Percentiles rank a stretch among this genome's conserved stretches.
Evolutionary conservation across 768 basidiomycete genomes (phyloP).

Genomic region (Phylloporus sp.): DNA sequence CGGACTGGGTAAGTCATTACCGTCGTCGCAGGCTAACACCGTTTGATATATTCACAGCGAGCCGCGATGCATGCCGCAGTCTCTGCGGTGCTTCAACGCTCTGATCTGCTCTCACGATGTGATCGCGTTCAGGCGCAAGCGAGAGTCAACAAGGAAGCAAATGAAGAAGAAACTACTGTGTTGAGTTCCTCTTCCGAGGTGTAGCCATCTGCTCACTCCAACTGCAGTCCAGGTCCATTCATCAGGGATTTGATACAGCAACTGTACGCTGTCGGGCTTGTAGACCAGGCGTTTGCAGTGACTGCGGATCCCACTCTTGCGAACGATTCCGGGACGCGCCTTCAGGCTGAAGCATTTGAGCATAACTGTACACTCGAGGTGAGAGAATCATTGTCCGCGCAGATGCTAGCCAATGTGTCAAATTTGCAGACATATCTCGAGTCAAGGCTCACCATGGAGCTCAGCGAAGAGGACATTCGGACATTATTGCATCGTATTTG

Average conservation of each 20-base stretch:
- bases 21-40: not conserved
- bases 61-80: constrained; percentile 49
- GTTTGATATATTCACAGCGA: constrained; percentile 27
- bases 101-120: constrained; percentile 54
- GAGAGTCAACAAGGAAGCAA: constrained; percentile 13
- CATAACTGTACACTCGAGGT: constrained; percentile 58
- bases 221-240: constrained; percentile 22
- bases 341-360: constrained; percentile 60
- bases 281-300: constrained; percentile 50
- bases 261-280: constrained; percentile 47
- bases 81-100: constrained; percentile 43
- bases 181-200: constrained; percentile 4
- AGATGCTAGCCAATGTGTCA: constrained; percentile 4
- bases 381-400: constrained; percentile 4
- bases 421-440: constrained; percentile 43
- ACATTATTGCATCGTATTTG: constrained; percentile 40
- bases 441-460: constrained; percentile 53
- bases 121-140: constrained; percentile 43
- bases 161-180: constrained; percentile 23
- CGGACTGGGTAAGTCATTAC: constrained; percentile 53
- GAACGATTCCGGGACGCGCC: constrained; percentile 45
- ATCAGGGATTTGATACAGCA: constrained; percentile 43
- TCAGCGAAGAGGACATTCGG: constrained; percentile 35
- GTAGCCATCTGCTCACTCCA: constrained; percentile 6
- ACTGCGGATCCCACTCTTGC: constrained; percentile 50